phyloP scores from a whole-genome alignment of 371 early-diverging fungal genomes.

The Rhizopus delemar region DNA sequence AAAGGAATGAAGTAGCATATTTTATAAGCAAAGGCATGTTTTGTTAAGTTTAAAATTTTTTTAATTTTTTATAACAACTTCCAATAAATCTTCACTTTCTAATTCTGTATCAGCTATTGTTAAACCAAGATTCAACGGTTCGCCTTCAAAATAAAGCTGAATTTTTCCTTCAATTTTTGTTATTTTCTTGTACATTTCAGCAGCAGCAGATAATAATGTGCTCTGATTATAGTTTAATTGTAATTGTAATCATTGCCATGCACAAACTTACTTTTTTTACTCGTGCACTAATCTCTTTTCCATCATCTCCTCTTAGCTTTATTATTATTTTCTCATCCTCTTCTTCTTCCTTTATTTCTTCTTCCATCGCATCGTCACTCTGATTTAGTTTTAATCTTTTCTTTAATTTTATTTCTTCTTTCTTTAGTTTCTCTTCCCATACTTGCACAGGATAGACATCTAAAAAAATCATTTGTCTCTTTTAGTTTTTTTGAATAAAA shows the following conservation, averaged over 20 bases:
- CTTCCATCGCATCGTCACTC: background rate
- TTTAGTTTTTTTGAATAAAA: too few relatives aligned
- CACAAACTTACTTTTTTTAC: conserved; percentile 33
- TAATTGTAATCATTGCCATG: too few relatives aligned
- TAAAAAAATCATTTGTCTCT: conserved; percentile 7
- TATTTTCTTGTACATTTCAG: background rate
- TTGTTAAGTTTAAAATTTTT: conserved; percentile 1
- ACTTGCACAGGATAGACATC: conserved; percentile 36
- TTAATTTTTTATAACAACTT: conserved; percentile 22
- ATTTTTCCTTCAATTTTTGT: conserved; percentile 10
- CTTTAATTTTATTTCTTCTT: background rate
- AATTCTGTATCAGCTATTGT: conserved; percentile 37
- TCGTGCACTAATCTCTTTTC: conserved; percentile 26
- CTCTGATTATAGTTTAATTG: background rate
- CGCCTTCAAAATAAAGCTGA: conserved; percentile 37
- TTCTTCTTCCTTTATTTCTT: background rate
- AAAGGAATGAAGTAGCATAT: background rate
- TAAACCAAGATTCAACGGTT: conserved; percentile 20
- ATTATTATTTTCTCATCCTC: conserved; percentile 15
- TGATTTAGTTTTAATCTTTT: conserved; percentile 10
- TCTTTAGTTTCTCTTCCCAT: conserved; percentile 20
- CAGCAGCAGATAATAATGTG: background rate
- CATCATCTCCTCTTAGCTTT: conserved; percentile 33
- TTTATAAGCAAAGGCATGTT: conserved; percentile 1
- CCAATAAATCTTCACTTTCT: conserved; percentile 43